Percentiles rank a stretch among this genome's conserved stretches.
Conservation (phyloP, 192 early-diverging fungal genomes). For the Radiomyces spectabilis region DNA sequence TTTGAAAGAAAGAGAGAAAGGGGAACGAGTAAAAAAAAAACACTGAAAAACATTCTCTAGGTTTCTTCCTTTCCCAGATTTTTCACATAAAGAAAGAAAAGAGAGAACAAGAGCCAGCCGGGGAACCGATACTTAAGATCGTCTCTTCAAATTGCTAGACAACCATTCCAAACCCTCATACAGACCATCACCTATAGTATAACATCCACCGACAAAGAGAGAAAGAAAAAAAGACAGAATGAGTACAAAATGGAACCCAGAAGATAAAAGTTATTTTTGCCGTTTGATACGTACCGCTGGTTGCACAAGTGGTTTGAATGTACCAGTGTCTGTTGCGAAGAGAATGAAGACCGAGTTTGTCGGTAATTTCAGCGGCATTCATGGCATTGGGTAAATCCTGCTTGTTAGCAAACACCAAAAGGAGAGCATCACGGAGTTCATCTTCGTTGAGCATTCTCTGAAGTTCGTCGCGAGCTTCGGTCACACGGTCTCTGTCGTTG, state of each 20-base stretch:
- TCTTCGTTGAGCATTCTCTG: constrained; percentile 94
- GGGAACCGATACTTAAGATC: not conserved
- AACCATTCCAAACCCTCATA: constrained; percentile 98
- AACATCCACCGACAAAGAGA: too few species aligned
- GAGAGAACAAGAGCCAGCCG: too few species aligned
- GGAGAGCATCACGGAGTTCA: constrained; percentile 83
- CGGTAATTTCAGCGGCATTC: constrained; percentile 88
- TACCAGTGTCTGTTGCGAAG: constrained; percentile 84
- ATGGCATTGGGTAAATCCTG: constrained; percentile 98
- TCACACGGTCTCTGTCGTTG: constrained; percentile 92
- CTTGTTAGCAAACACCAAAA: constrained; percentile 98
- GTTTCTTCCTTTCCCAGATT: too few species aligned
- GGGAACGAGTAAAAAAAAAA: not conserved
- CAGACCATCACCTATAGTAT: constrained; percentile 92
- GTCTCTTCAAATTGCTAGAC: constrained; percentile 56
- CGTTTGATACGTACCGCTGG: constrained; percentile 60
- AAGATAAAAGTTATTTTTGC: too few species aligned
- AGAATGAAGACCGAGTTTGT: constrained; percentile 84
- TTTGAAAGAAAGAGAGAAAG: too few species aligned
- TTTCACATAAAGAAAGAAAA: too few species aligned
- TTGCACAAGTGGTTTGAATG: constrained; percentile 84
- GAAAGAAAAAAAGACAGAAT: not conserved
- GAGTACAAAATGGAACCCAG: not conserved
- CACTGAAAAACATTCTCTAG: not conserved
- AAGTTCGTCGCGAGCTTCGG: constrained; percentile 90